A percentile compares a stretch with the other conserved stretches of the same genome.
These are phyloP conservation scores for Boletus sensibilis DNA, from an alignment of 768 basidiomycete species.

Conservation along the genomic window DNA sequence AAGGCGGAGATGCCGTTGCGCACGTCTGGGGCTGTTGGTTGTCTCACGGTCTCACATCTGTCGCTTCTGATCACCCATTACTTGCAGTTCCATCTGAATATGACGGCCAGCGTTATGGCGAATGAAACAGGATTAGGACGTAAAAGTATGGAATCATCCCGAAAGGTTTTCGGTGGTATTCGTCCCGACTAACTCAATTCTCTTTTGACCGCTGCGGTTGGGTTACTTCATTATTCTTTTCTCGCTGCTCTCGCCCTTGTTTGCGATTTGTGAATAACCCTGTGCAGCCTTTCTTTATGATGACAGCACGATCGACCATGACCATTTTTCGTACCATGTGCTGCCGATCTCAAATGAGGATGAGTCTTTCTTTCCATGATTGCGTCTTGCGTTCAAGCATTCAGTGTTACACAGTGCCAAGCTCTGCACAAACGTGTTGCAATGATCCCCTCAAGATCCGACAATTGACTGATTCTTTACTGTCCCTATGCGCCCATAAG, in stretches of 20 bases:
- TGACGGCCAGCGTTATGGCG: slow-evolving; percentile 68
- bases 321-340: background rate
- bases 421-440: no score
- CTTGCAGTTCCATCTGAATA: slow-evolving; percentile 30
- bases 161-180: slow-evolving; percentile 16
- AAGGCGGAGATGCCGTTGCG: slow-evolving; percentile 20
- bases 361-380: no score
- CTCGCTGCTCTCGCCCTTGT: slow-evolving; percentile 17
- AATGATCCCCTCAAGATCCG: no score
- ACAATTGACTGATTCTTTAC: no score
- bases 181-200: slow-evolving; percentile 14
- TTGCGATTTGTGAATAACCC: slow-evolving; percentile 26
- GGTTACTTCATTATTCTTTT: slow-evolving; percentile 30
- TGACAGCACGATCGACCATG: slow-evolving; percentile 16
- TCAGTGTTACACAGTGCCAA: no score
- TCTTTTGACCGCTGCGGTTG: slow-evolving; percentile 12
- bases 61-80: slow-evolving; percentile 20
- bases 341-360: background rate
- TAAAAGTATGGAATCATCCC: slow-evolving; percentile 10
- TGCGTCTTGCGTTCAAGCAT: no score
- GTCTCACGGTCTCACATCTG: slow-evolving; percentile 17
- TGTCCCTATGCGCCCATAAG: no score
- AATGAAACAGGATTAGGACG: slow-evolving; percentile 46
- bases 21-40: slow-evolving; percentile 30
- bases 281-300: slow-evolving; percentile 24